A percentile compares a stretch with the other conserved stretches of the same genome.
Conservation (phyloP, 768 basidiomycete genomes). For the Sporobolomyces roseus region DNA sequence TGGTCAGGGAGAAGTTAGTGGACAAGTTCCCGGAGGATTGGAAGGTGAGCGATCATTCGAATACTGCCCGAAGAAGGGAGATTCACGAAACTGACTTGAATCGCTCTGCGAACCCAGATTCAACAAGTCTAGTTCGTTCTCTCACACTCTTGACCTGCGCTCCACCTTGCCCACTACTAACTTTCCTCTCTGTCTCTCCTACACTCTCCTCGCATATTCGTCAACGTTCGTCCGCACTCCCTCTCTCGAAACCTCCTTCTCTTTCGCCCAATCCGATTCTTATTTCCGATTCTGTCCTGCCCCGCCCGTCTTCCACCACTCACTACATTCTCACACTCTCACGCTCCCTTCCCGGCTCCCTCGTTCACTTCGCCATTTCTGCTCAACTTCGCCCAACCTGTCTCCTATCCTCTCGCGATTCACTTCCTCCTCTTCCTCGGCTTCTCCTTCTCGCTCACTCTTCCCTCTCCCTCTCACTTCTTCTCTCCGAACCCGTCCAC, state of each 20-base stretch:
- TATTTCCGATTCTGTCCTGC: too few relatives aligned
- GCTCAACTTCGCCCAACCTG: background rate
- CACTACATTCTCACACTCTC: background rate
- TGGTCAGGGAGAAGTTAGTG: conserved; percentile 83
- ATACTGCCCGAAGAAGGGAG: background rate
- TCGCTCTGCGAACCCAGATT: conserved; percentile 17
- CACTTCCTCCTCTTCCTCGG: too few relatives aligned
- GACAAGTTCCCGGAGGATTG: conserved; percentile 89
- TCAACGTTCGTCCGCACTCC: too few relatives aligned
- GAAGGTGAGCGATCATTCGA: conserved; percentile 61
- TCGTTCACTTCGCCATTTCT: background rate
- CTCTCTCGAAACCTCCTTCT: background rate
- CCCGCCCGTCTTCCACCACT: too few relatives aligned
- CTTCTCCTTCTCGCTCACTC: too few relatives aligned
- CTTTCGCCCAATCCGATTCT: too few relatives aligned
- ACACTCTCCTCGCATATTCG: too few relatives aligned
- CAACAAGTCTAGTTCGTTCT: conserved; percentile 32
- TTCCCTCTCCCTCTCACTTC: background rate
- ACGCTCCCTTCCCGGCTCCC: background rate
- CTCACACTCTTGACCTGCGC: background rate
- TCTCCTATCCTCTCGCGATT: background rate
- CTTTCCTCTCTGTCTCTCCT: too few relatives aligned
- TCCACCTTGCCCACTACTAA: too few relatives aligned
- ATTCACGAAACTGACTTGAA: background rate
- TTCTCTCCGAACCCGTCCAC: too few relatives aligned